Evolutionary conservation across 345 rosid genomes (phyloP), one percentile per base, ranked within the genome.

Genomic region (Trapa bicornis): DNA sequence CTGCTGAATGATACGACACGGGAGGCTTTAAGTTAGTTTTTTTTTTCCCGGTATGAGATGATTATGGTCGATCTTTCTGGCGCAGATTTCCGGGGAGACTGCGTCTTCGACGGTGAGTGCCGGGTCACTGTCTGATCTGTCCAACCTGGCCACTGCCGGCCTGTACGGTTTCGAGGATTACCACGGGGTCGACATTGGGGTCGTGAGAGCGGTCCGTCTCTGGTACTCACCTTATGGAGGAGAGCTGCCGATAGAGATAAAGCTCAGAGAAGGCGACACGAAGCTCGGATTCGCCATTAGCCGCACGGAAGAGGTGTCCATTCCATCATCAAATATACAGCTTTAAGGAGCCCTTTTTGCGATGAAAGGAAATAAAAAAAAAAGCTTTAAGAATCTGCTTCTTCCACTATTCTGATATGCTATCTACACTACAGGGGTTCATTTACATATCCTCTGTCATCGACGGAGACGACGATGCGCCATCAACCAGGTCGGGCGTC

Each of bases 211-310:
- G 3, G 93, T 87, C 64, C 83, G 99, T 62, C 91, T 94, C 8
- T 94, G 99, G 99, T 94, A 75, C 54, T 82, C 91, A 58, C 95
- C 99, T 36, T 73, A 83, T 4, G 92, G 79, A 3, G 85, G 86
- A 62, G 99, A 94, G 74, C 76, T 70, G 6, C 74, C 91, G 0
- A 71, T 94, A 3, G 96, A 89, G 75, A 85, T 94, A 74, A 83
- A 76, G 79, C 83, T 94, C 35, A 70, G 68, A 75, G 97, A 94
- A 35, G 86, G 72, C 37, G 99, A 94, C 70, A 62, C 80, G 39
- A 94, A 87, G 81, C 99, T 94, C 0, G 99, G 99, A 0, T 94
- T 94, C 54, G 92, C 99, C 75, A 91, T 94, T 71, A 91, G 99
- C 79, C 95, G 99, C 70, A 94, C 99, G 12, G 96, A 88, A 82